Base-by-base conservation (phyloP, 2,329 filamentous ascomycete genomes). In the Fusarium sp. region DNA sequence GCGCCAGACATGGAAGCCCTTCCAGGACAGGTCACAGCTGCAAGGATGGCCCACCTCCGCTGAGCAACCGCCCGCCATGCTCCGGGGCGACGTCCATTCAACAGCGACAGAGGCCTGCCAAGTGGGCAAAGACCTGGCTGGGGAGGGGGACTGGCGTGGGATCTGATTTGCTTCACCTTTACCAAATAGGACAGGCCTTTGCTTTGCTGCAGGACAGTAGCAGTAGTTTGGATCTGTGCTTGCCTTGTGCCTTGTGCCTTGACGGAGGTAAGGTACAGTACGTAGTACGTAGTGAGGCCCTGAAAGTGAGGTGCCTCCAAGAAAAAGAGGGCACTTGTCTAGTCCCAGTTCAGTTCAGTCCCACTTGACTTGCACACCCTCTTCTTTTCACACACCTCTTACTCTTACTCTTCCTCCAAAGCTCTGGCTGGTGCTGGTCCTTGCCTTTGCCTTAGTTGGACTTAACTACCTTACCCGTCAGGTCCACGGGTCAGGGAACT, bases 21-120 rank as follows among this genome's bases (percentile, higher is more conserved):
- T 30, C 47, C 41, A 65, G 61, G 53, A 30, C 62, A 63, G 54
- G 60, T 32, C 49, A 58, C 45, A 48, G 47, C 41, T 62, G 67
- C 63, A 74, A 65, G 66, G 67, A 52, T 65, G 66, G 69, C 44
- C 74, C 74, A 75, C 74, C 72, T 75, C 68, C 70, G 58, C 74
- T 73, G 68, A 75, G 74, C 74, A 75, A 75, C 74, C 71, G 69
- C 74, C 62, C 61, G 62, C 67, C 46, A 58, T 34, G 27, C 65
- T 53, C 66, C 64, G 53, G 70, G 70, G 64, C 67, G 61, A 73
- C 67, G 53, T 65, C 73, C 73, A 75, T 65, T 75, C 71, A 75
- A 67, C 66, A 65, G 62, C 53, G 34, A 38, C 40, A 53, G 52
- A 58, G 61, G 68, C 61, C 63, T 74, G 52, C 53, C 38, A 57